Evolutionary conservation across 2,329 filamentous ascomycete genomes (phyloP), one percentile per base, ranked within the genome.

Genomic region (Botrytis cinerea): DNA sequence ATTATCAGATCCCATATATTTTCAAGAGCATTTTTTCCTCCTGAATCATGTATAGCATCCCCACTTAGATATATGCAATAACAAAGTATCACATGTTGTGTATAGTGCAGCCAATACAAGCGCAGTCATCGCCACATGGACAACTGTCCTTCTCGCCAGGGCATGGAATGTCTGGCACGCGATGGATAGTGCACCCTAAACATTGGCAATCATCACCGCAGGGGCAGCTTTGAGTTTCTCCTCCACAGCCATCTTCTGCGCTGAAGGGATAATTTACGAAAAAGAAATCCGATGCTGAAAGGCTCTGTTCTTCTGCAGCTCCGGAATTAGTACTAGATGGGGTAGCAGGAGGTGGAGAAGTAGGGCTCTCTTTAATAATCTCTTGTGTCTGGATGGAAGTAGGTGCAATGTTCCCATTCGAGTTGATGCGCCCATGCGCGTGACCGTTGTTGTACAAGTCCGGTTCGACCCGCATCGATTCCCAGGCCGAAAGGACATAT

Each of bases 171-270:
- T 76, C 74, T 43, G 78, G 77, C 20, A 82, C 82, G 72, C 80
- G 75, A 74, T 90, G 88, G 69, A 89, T 87, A 68, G 85, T 83
- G 75, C 88, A 90, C 6, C 87, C 88, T 3, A 89, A 80, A 76
- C 88, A 90, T 74, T 86, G 82, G 73, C 88, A 90, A 75, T 88
- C 87, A 73, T 90, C 87, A 14, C 88, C 88, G 73, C 88, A 90
- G 0, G 85, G 87, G 77, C 88, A 90, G 59, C 83, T 85, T 20
- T 84, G 81, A 73, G 83, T 82, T 73, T 86, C 84, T 3, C 87
- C 87, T 0, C 83, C 83, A 77, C 87, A 89, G 1, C 81, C 80
- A 38, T 85, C 69, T 82, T 20, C 83, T 6, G 82, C 81, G 25
- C 75, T 79, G 72, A 84, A 86, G 4, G 86, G 84, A 75, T 89